These are phyloP conservation scores for Pyrus hybrid DNA, from an alignment of 331 rosid species.

Conservation along the genomic window DNA sequence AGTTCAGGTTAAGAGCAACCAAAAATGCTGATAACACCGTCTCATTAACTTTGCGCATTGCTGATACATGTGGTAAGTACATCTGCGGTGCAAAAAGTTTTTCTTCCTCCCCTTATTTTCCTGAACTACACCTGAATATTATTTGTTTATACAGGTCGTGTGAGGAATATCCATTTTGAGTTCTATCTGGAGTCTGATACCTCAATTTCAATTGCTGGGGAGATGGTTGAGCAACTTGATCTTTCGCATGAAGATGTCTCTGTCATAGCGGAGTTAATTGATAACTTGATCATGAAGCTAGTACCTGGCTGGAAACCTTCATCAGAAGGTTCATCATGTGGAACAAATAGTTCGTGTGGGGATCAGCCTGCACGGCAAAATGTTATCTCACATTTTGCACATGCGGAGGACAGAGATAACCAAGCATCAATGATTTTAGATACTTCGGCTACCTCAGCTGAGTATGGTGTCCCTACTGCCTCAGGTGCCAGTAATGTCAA, in stretches of 20 bases:
- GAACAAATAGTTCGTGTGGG: constrained; percentile 16
- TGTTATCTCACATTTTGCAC: constrained; percentile 11
- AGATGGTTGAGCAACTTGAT: constrained; percentile 85
- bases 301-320: constrained; percentile 50
- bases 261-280: constrained; percentile 59
- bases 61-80: constrained; percentile 52
- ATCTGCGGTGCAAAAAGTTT: background rate
- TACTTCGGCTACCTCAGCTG: constrained; percentile 29
- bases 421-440: constrained; percentile 40
- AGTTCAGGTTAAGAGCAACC: constrained; percentile 57
- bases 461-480: constrained; percentile 18
- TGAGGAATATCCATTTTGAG: constrained; percentile 69
- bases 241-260: constrained; percentile 46
- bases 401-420: constrained; percentile 37
- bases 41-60: constrained; percentile 47
- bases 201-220: constrained; percentile 64
- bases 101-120: background rate
- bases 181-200: constrained; percentile 73
- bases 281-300: constrained; percentile 45
- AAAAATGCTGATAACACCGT: constrained; percentile 40
- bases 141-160: constrained; percentile 41
- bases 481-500: constrained; percentile 21
- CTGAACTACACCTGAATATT: constrained; percentile 3
- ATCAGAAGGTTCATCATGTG: constrained; percentile 24
- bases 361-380: constrained; percentile 17